Conservation (phyloP, 495 filamentous ascomycete genomes). For the Pyrenula massariospora region DNA sequence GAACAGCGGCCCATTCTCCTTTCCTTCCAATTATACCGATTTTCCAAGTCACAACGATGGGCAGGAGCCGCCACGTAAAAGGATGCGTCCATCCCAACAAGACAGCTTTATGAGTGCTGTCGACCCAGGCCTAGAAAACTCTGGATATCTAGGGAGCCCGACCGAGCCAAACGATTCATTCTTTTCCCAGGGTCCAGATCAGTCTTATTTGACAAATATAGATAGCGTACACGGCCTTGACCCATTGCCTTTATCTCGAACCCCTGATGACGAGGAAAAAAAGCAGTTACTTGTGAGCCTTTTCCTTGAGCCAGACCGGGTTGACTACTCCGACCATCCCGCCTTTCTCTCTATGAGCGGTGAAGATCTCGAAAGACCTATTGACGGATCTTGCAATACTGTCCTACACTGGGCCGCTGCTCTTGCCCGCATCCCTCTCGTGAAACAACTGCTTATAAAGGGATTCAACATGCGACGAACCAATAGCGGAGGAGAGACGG, state of each 20-base stretch:
- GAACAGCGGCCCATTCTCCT: slow-evolving; percentile 16
- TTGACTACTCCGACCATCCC: slow-evolving; percentile 53
- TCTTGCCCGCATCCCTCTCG: slow-evolving; percentile 67
- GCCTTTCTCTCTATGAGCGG: slow-evolving; percentile 61
- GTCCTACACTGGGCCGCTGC: slow-evolving; percentile 97
- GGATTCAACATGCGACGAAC: slow-evolving; percentile 80
- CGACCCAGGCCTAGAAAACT: slow-evolving; percentile 23
- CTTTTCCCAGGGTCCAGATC: slow-evolving; percentile 50
- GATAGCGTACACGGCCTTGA: slow-evolving; percentile 47
- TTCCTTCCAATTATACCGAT: slow-evolving; percentile 34
- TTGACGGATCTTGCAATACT: slow-evolving; percentile 71
- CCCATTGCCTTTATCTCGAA: slow-evolving; percentile 56
- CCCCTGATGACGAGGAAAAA: slow-evolving; percentile 58
- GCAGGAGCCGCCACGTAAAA: slow-evolving; percentile 77
- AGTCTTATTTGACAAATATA: slow-evolving; percentile 37
- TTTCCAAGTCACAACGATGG: slow-evolving; percentile 41
- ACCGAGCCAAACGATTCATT: slow-evolving; percentile 86
- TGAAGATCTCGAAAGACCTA: slow-evolving; percentile 76
- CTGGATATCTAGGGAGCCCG: slow-evolving; percentile 54
- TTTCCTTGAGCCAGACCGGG: slow-evolving; percentile 60
- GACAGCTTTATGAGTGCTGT: slow-evolving; percentile 30
- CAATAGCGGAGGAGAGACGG: slow-evolving; percentile 80
- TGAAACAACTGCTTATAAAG: slow-evolving; percentile 66
- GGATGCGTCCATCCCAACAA: slow-evolving; percentile 42
- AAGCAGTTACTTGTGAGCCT: slow-evolving; percentile 73